These are phyloP conservation scores for Paxillus rubicundulus DNA, from an alignment of 768 basidiomycete species.

Conservation along the genomic window DNA sequence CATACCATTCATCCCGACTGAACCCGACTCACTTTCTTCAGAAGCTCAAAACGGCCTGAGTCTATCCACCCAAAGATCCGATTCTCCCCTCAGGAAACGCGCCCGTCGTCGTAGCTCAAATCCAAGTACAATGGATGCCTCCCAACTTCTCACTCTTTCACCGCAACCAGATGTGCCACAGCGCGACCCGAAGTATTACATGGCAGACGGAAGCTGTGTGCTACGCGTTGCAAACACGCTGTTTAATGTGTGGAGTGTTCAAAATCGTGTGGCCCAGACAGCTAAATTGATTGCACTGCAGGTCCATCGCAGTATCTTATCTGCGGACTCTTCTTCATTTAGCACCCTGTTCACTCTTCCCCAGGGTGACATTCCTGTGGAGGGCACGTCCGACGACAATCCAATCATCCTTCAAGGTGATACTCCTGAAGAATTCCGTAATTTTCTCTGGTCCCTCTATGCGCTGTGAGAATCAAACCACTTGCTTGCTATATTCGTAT, in stretches of 20 bases:
- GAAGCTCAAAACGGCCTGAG: neutral
- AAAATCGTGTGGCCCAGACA: neutral
- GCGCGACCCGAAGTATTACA: conserved; percentile 58
- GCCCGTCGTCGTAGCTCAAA: conserved; percentile 7
- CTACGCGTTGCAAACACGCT: conserved; percentile 60
- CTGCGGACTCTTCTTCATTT: conserved; percentile 65
- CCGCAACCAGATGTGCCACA: conserved; percentile 12
- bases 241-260: conserved; percentile 55
- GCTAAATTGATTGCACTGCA: conserved; percentile 21
- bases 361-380: conserved; percentile 46
- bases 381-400: conserved; percentile 63
- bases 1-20: conserved; percentile 22
- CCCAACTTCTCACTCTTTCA: neutral
- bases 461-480: conserved; percentile 51
- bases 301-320: conserved; percentile 61
- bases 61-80: conserved; percentile 6
- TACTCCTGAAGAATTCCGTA: conserved; percentile 60
- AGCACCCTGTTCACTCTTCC: conserved; percentile 65
- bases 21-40: conserved; percentile 13
- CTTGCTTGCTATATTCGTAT: neutral
- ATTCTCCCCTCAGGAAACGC: conserved; percentile 10
- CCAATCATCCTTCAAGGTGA: conserved; percentile 66
- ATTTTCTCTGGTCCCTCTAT: conserved; percentile 77
- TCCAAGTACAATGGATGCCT: conserved; percentile 4
- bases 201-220: conserved; percentile 67